Conservation (phyloP, 2,329 filamentous ascomycete genomes). For the Neonectria coccinea region DNA sequence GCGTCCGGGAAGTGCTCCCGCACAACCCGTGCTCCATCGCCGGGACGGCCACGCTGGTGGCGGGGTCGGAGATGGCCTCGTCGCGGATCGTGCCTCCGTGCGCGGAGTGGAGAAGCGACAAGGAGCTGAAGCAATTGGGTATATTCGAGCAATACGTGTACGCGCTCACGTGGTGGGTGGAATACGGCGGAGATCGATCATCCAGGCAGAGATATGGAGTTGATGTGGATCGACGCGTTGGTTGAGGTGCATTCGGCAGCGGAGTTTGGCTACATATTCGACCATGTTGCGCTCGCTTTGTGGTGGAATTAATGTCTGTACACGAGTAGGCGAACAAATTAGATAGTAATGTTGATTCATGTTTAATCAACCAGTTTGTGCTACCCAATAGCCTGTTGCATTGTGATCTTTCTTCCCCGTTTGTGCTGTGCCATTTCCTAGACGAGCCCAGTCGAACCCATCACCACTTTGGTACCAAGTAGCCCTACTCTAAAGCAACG, state of each 20-base stretch:
- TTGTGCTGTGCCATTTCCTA: not conserved
- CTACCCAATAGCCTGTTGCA: no score
- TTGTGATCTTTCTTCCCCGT: no score
- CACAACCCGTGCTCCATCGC: slow-evolving; percentile 48
- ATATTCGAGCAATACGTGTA: slow-evolving; percentile 31
- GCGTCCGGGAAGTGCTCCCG: slow-evolving; percentile 41
- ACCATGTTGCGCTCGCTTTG: not conserved
- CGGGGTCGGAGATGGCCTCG: slow-evolving; percentile 43
- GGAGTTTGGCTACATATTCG: slow-evolving; percentile 20
- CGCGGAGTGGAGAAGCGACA: slow-evolving; percentile 43
- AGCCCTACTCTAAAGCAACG: not conserved
- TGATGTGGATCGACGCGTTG: slow-evolving; percentile 41
- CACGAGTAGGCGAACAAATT: not conserved
- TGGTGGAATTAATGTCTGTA: not conserved
- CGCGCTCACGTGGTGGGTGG: slow-evolving; percentile 63
- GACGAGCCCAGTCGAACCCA: not conserved
- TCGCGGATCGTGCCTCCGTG: slow-evolving; percentile 37
- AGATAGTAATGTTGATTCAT: not conserved
- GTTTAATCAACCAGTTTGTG: not conserved
- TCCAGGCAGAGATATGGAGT: slow-evolving; percentile 46
- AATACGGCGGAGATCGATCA: slow-evolving; percentile 10
- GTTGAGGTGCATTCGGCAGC: slow-evolving; percentile 5
- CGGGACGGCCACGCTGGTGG: slow-evolving; percentile 44
- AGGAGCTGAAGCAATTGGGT: slow-evolving; percentile 31
- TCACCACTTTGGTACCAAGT: not conserved